These are phyloP conservation scores for Brachypodium distachyon DNA, from an alignment of 202 grass and related monocot genomes.

Conservation along the genomic window DNA sequence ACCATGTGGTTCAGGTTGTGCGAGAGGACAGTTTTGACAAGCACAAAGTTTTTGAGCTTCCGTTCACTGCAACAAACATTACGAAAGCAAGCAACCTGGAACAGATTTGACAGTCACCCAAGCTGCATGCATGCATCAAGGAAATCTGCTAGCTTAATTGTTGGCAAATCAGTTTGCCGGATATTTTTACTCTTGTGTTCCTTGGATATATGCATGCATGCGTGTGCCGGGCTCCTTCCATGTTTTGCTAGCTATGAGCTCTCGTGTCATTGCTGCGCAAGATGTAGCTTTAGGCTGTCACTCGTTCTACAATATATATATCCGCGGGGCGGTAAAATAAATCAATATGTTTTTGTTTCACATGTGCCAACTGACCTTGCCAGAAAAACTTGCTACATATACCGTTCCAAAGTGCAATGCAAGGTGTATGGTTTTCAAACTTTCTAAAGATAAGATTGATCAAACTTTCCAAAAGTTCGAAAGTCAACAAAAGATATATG, in stretches of 20 bases:
- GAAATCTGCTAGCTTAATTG: too few relatives aligned
- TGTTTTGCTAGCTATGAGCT: neutral
- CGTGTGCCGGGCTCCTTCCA: neutral
- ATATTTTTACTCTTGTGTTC: neutral
- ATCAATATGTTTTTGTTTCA: neutral
- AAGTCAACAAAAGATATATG: too few relatives aligned
- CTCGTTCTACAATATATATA: neutral
- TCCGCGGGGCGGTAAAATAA: neutral
- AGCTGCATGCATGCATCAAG: neutral
- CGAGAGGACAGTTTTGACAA: conserved; percentile 24
- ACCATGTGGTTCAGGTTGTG: conserved; percentile 23
- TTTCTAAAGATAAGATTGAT: too few relatives aligned
- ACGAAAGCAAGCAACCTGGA: neutral
- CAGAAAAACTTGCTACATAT: neutral
- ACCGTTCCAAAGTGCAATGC: too few relatives aligned
- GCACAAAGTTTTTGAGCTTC: conserved; percentile 1
- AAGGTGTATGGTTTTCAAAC: too few relatives aligned
- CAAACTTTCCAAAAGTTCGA: too few relatives aligned
- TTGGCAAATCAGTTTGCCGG: neutral
- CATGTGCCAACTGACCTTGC: neutral
- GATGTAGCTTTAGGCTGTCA: neutral
- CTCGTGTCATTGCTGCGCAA: neutral
- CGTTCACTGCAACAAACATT: neutral
- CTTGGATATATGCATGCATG: neutral
- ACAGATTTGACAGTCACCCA: neutral